phyloP scores from a whole-genome alignment of 1,139 yeast species.

The Saccharomyces hybrid region DNA sequence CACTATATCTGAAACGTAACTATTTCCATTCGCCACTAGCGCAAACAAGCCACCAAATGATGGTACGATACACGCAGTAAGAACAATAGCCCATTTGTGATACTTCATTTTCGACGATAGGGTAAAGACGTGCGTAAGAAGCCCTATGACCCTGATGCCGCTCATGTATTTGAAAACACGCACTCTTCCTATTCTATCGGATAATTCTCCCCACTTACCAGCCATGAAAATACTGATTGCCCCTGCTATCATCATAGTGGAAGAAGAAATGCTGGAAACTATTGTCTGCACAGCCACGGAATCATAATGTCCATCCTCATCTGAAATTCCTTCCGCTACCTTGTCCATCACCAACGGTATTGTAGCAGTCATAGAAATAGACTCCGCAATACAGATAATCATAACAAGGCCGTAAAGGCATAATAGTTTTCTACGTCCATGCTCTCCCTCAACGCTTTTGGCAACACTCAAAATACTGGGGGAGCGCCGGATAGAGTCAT shows the following conservation, averaged over 20 bases:
- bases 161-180: slow-evolving; percentile 18
- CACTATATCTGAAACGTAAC: slow-evolving; percentile 54
- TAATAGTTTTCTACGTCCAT: neutral
- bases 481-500: neutral
- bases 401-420: slow-evolving; percentile 19
- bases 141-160: slow-evolving; percentile 8
- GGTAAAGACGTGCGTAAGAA: slow-evolving; percentile 8
- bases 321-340: slow-evolving; percentile 20
- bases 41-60: slow-evolving; percentile 43
- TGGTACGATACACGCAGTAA: slow-evolving; percentile 7
- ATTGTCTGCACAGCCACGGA: slow-evolving; percentile 27
- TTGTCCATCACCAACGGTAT: slow-evolving; percentile 22
- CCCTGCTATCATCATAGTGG: slow-evolving; percentile 12
- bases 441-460: neutral
- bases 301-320: slow-evolving; percentile 20
- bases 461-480: neutral
- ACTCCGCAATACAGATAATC: slow-evolving; percentile 15
- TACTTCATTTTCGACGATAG: slow-evolving; percentile 10
- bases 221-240: slow-evolving; percentile 16
- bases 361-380: slow-evolving; percentile 22
- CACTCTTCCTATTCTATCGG: slow-evolving; percentile 22
- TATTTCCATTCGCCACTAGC: slow-evolving; percentile 42
- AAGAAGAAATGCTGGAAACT: slow-evolving; percentile 12
- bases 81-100: slow-evolving; percentile 9
- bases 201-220: slow-evolving; percentile 22